phyloP scores from a whole-genome alignment of 1,284 basidiomycete species.

The Porogramme epimiltina region DNA sequence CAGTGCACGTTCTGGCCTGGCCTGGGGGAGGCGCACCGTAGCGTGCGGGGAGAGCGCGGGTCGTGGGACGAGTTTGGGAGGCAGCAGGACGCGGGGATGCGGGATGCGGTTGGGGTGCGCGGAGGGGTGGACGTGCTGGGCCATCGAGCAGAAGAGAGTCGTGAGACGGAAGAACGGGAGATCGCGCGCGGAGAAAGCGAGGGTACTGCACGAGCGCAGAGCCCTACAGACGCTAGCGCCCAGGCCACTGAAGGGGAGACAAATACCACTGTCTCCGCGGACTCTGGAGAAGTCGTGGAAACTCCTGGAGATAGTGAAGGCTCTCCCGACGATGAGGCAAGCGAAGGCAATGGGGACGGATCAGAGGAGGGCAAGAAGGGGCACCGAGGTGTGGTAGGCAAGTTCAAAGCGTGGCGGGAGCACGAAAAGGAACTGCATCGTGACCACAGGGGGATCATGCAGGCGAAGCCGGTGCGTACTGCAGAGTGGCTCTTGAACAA shows the following conservation, averaged over 20 bases:
- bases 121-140: slow-evolving; percentile 12
- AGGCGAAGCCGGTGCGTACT: slow-evolving; percentile 50
- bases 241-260: slow-evolving; percentile 22
- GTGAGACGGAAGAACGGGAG: slow-evolving; percentile 14
- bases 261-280: slow-evolving; percentile 34
- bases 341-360: slow-evolving; percentile 36
- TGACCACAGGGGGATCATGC: slow-evolving; percentile 52
- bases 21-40: slow-evolving; percentile 40
- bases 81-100: slow-evolving; percentile 41
- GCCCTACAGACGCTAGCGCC: slow-evolving; percentile 9
- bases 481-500: slow-evolving; percentile 54
- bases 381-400: slow-evolving; percentile 31
- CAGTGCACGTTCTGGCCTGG: slow-evolving; percentile 32
- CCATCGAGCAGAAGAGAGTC: slow-evolving; percentile 12
- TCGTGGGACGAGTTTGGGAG: slow-evolving; percentile 38
- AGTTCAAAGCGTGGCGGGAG: slow-evolving; percentile 37
- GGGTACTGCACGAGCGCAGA: slow-evolving; percentile 20
- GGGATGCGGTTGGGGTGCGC: slow-evolving; percentile 31
- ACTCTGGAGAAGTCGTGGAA: slow-evolving; percentile 46
- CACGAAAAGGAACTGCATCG: slow-evolving; percentile 46
- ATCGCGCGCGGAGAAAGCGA: not conserved
- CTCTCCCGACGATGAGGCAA: slow-evolving; percentile 27
- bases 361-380: slow-evolving; percentile 28
- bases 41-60: slow-evolving; percentile 30
- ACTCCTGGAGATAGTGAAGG: slow-evolving; percentile 22